Conservation (phyloP, 805 yeast genomes). For the Cyberlindnera meyerae region DNA sequence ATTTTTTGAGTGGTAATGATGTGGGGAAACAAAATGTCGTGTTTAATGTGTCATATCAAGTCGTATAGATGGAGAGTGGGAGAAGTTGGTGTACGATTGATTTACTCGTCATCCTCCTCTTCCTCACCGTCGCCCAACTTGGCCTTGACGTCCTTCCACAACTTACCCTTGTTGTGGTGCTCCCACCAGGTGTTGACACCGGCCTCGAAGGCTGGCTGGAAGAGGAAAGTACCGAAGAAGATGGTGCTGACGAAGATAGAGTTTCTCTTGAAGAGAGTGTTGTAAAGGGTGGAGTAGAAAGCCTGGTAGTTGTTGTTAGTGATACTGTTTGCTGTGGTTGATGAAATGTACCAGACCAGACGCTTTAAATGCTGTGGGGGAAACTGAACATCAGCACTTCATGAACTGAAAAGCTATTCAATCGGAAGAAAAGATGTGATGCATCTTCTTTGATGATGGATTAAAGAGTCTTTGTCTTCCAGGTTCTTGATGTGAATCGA, state of each 20-base stretch:
- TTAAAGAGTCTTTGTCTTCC: not conserved
- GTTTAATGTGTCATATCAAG: not conserved
- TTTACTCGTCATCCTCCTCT: conserved; percentile 49
- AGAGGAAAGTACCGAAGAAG: conserved; percentile 78
- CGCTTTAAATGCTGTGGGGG: no score
- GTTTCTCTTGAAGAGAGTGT: conserved; percentile 82
- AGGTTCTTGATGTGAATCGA: not conserved
- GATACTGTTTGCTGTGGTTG: not conserved
- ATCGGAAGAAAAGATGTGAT: no score
- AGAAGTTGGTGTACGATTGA: not conserved
- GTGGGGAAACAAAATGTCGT: not conserved
- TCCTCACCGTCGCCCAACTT: conserved; percentile 53
- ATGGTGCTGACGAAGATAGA: conserved; percentile 79
- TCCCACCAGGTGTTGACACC: conserved; percentile 69
- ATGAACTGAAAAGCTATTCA: no score
- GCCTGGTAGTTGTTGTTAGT: conserved; percentile 26
- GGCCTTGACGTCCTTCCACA: conserved; percentile 76
- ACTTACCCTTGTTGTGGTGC: conserved; percentile 75
- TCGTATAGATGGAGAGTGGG: no score
- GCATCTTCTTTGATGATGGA: not conserved
- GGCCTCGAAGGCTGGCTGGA: conserved; percentile 72
- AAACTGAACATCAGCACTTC: no score
- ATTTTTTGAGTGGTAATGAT: no score
- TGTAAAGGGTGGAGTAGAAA: conserved; percentile 48
- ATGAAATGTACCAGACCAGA: no score